Evolutionary conservation across 495 filamentous ascomycete species (phyloP), one percentile per base, ranked within the genome.

Genomic region (Extremus antarcticus): DNA sequence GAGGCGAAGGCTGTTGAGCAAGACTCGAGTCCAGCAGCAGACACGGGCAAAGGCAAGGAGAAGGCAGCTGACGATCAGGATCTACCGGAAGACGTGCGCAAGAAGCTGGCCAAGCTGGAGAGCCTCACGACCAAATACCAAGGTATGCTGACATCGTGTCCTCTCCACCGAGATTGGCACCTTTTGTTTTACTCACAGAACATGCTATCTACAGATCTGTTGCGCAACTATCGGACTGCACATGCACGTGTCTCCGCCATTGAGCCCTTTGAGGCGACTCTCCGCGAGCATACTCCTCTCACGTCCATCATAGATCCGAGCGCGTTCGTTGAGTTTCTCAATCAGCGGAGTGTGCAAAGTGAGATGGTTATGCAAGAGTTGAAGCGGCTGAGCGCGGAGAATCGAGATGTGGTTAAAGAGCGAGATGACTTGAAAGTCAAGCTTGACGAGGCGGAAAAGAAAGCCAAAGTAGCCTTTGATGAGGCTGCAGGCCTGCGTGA

Each of bases 331-430:
- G 92, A 97, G 70, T 98, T 97, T 65, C 76, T 98, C n/a, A 92
- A 84, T 59, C 88, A 94, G 68, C 71, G 95, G 39, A 87, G 84
- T 51, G 70, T 89, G 23, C 90, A 90, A 58, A 81, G 83, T 10
- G 89, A 95, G 59, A 88, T 98, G 82, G 80, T 92, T 1, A 78
- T 89, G 76, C 86, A 94, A 17, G 92, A 98, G 66, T 73, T 95
- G n/a, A 95, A 89, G 71, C 79, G 89, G 0, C 81, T 95, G 0
- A 82, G 88, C 0, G 77, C 74, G 22, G 94, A 96, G 60, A 81
- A 83, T 25, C 87, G 94, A 62, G 77, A 78, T 3, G 80, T 81
- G 60, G 92, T 88, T 60, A 59, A 53, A 41, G 94, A 96, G 59
- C 81, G 84, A 29, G 90, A 97, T 65, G 77, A 78, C 9, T 80